Base-by-base conservation (phyloP, 768 basidiomycete genomes). In the Serendipita sp. region DNA sequence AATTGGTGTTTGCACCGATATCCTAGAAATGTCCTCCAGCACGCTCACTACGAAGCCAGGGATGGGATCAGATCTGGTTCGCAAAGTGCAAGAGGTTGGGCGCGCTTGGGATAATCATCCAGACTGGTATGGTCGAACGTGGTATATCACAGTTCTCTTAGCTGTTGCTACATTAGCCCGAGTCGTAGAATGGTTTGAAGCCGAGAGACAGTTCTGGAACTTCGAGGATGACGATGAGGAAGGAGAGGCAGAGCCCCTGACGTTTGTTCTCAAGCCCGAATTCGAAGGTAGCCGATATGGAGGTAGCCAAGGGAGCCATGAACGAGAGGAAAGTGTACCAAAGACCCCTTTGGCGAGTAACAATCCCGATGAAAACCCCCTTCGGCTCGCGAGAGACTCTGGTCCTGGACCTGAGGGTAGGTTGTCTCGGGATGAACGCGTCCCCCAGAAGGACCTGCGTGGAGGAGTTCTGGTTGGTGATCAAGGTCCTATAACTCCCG, bases 181-280 rank as follows among this genome's bases (percentile, higher is more conserved):
- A 65, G 96, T 98, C 34, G 88, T 97, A 68, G 96, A 97, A 72
- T 99, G 96, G 95, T 97, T 93, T 92, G 94, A 96, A 74, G 96
- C 96, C 10, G 95, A 98, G 78, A 94, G 94, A 71, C 92, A 94
- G 69, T 99, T 99, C 75, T 99, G 96, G 96, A 96, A 96, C 71
- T 98, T 97, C 72, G 53, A 54, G 32, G 53, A 54, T 28, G 89
- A 94, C 71, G 90, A 92, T 71, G 74, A 77, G 3, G 73, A 74
- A 53, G 92, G 92, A 70, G 85, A 88, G 72, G 88, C 91, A 65
- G 95, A 97, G 68, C 91, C 92, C 1, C 77, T 98, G 60, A 83
- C 86, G 68, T 98, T 98, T 71, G 92, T 98, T 64, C 86, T 92
- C 73, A 96, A 95, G 73, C 87, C 95, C 0, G 83, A 81, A 18